Evolutionary conservation across 140 eudicot species (phyloP), one percentile per base, ranked within the genome.

Genomic region (Cichorium intybus): DNA sequence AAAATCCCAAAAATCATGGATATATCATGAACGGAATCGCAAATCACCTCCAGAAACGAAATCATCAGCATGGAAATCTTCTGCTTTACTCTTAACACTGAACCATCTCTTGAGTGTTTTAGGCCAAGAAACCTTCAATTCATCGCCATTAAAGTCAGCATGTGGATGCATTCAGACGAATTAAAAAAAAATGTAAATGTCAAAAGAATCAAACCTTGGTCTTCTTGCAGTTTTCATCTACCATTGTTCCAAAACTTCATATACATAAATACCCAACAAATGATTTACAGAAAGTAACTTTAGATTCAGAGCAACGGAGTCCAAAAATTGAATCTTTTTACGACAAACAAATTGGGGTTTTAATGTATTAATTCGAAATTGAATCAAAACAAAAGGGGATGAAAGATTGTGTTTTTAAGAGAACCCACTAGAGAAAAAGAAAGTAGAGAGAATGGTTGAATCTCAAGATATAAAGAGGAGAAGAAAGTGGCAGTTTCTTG

Each of bases 81-180:
- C 87, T 55, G 89, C 81, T 81, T 88, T 88, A 71, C 79, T 83
- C 83, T 83, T 85, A 77, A 88, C 83, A 53, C 79, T 77, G 74
- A 92, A 79, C 98, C 98, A 92, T 77, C 86, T 92, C 85, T 88
- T 92, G 71, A 93, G 80, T 48, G 78, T 81, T 79, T 88, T 92
- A 8, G 98, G 81, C 98, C 98, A 92, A 63, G 95, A 92, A 75
- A 85, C 80, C 98, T 87, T 76, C 74, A 80, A 62, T 48, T 51
- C 55, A 73, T 27, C 66, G 65, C 28, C 50, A 72, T 54, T 37
- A 69, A 64, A 29, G 60, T 63, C 66, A 72, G 66, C 68, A 73
- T 46, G 35, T 70, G 7, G 22, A 50, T 46, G 18, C 34, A 62
- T 59, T 58, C 23, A 51, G 33, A 62, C 52, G n/a, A 62, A 39